Percentiles rank a stretch among this genome's conserved stretches.
These are phyloP conservation scores for Fusarium marasasianum DNA, from an alignment of 2,329 filamentous ascomycete genomes.

Conservation along the genomic window DNA sequence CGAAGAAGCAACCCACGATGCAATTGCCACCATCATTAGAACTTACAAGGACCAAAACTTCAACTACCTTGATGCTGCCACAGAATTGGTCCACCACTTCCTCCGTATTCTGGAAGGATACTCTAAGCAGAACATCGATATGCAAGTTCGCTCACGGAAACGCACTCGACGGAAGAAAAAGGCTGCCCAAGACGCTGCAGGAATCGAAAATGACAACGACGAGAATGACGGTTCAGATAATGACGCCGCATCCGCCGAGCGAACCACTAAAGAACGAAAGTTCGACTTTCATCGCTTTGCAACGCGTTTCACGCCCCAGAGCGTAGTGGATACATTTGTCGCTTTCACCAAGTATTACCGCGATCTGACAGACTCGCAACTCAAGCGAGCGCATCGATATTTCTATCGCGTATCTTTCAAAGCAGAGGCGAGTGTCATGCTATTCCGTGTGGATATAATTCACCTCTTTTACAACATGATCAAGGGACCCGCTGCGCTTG, in stretches of 20 bases:
- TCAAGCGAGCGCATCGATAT: slow-evolving; percentile 93
- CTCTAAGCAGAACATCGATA: slow-evolving; percentile 91
- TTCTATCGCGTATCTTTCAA: slow-evolving; percentile 96
- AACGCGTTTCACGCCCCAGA: slow-evolving; percentile 82
- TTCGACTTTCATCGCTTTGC: slow-evolving; percentile 93
- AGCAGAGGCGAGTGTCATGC: slow-evolving; percentile 86
- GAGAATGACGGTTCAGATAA: slow-evolving; percentile 76
- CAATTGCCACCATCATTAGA: slow-evolving; percentile 80
- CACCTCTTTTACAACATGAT: slow-evolving; percentile 90
- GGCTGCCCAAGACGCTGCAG: slow-evolving; percentile 55
- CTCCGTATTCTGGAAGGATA: slow-evolving; percentile 91
- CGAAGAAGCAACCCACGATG: slow-evolving; percentile 92
- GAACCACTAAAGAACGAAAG: slow-evolving; percentile 81
- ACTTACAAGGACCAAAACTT: slow-evolving; percentile 96
- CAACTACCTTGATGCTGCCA: slow-evolving; percentile 90
- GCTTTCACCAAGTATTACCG: slow-evolving; percentile 81
- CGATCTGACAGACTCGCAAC: slow-evolving; percentile 80
- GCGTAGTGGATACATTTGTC: slow-evolving; percentile 88
- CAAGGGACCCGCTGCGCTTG: slow-evolving; percentile 83
- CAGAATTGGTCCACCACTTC: slow-evolving; percentile 91
- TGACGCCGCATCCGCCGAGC: slow-evolving; percentile 76
- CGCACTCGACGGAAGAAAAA: slow-evolving; percentile 78
- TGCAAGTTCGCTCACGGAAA: slow-evolving; percentile 88
- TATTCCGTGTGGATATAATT: slow-evolving; percentile 92
- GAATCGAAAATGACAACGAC: slow-evolving; percentile 60